A percentile compares a stretch with the other conserved stretches of the same genome.
These are phyloP conservation scores for Balansia obtecta DNA, from an alignment of 2,329 filamentous ascomycete species.

Conservation along the genomic window DNA sequence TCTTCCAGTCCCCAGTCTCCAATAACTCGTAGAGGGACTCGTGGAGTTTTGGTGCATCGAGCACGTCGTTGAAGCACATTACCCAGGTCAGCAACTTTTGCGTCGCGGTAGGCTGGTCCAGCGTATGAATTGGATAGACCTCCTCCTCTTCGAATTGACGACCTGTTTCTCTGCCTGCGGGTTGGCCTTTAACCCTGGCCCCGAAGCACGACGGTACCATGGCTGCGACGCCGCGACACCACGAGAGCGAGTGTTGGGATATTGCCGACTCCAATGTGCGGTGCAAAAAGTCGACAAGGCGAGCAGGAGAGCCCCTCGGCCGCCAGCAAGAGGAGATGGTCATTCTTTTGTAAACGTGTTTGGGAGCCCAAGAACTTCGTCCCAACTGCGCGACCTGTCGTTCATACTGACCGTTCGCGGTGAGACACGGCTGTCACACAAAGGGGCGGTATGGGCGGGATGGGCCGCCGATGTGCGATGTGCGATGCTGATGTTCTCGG, in stretches of 20 bases:
- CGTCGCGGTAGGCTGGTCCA: slow-evolving; percentile 2
- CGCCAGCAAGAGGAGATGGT: not conserved
- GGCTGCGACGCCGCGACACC: not conserved
- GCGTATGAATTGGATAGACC: slow-evolving; percentile 5
- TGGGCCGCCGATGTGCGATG: not conserved
- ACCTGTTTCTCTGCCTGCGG: not conserved
- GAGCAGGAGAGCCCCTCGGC: not conserved
- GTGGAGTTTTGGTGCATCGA: slow-evolving; percentile 3
- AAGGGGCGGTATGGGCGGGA: too few relatives aligned
- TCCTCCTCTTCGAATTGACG: not conserved
- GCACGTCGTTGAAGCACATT: slow-evolving; percentile 9
- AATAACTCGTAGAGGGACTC: slow-evolving; percentile 4
- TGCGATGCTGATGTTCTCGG: not conserved
- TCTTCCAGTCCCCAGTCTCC: slow-evolving; percentile 7
- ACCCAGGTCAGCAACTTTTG: slow-evolving; percentile 7
- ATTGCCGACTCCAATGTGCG: not conserved
- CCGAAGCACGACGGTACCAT: slow-evolving; percentile 5
- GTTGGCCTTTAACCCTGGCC: not conserved
- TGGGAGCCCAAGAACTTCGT: not conserved
- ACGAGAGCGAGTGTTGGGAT: not conserved
- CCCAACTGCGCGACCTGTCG: not conserved
- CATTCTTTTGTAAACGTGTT: slow-evolving; percentile 1
- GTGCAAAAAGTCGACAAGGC: not conserved
- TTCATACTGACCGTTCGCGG: not conserved
- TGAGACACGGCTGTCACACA: not conserved